Conservation (phyloP, 129 eudicot genomes). For the Scalesia atractyloides region DNA sequence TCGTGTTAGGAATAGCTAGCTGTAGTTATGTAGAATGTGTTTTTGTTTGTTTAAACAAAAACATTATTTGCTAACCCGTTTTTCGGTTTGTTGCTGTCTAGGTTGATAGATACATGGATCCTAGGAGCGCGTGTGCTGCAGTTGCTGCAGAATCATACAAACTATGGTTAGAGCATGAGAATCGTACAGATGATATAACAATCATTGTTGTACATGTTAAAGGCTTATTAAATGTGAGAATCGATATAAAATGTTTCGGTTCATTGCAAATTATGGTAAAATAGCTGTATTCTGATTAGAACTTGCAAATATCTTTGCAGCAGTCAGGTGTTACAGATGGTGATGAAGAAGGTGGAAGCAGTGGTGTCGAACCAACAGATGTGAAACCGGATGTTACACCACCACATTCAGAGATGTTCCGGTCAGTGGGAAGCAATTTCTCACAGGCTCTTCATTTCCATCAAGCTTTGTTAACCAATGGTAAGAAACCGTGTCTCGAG, state of each 20-base stretch:
- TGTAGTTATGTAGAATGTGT: background rate
- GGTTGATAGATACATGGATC: slow-evolving; percentile 76
- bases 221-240: slow-evolving; percentile 64
- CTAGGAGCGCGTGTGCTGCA: slow-evolving; percentile 78
- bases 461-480: slow-evolving; percentile 16
- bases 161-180: slow-evolving; percentile 89
- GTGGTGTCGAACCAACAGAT: slow-evolving; percentile 12
- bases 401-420: slow-evolving; percentile 39
- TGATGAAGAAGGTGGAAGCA: slow-evolving; percentile 24
- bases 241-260: background rate
- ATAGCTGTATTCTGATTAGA: background rate
- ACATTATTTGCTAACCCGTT: background rate
- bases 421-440: slow-evolving; percentile 40
- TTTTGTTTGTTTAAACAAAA: background rate
- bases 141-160: slow-evolving; percentile 90
- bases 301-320: slow-evolving; percentile 32
- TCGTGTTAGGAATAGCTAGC: background rate
- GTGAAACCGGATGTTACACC: slow-evolving; percentile 36
- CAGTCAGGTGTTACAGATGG: slow-evolving; percentile 37
- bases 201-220: slow-evolving; percentile 82
- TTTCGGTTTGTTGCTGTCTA: slow-evolving; percentile 28
- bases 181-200: slow-evolving; percentile 94
- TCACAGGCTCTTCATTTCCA: slow-evolving; percentile 32
- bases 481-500: background rate
- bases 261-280: background rate